These are phyloP conservation scores for Viola odorata DNA, from an alignment of 345 rosid genomes.

Conservation along the genomic window DNA sequence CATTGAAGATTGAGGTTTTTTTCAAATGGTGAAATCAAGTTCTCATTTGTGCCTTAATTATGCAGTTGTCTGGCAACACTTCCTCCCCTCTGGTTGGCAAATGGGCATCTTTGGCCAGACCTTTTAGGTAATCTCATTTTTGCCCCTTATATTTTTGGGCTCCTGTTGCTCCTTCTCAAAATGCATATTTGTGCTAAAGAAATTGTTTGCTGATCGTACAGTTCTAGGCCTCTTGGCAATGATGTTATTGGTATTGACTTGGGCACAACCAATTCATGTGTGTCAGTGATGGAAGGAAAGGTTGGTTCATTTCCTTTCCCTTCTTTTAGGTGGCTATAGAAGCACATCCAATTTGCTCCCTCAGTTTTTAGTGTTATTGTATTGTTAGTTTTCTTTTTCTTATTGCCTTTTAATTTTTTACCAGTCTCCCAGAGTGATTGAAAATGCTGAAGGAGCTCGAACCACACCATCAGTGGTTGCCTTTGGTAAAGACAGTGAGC, in stretches of 20 bases:
- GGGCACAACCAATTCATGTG: conserved; percentile 29
- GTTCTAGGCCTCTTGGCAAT: conserved; percentile 20
- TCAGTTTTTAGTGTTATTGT: not conserved
- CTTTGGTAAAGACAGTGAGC: conserved; percentile 64
- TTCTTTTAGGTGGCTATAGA: not conserved
- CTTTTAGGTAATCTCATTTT: not conserved
- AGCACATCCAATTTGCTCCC: too few species aligned
- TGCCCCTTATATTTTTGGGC: too few species aligned
- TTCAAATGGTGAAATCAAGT: too few species aligned
- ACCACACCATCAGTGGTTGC: conserved; percentile 94
- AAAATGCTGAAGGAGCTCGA: conserved; percentile 85
- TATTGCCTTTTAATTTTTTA: not conserved
- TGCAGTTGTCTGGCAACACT: conserved; percentile 2
- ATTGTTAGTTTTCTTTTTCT: not conserved
- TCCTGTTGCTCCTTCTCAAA: not conserved
- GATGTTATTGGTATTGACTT: conserved; percentile 25
- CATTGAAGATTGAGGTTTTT: too few species aligned
- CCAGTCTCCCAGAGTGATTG: conserved; percentile 83
- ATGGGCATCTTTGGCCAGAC: not conserved
- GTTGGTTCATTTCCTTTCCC: not conserved
- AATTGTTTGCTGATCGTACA: not conserved
- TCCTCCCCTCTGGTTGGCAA: not conserved
- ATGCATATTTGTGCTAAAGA: too few species aligned
- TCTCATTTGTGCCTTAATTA: not conserved
- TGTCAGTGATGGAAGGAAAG: conserved; percentile 25